Conservation (phyloP, 805 yeast species). For the Candida awuae region DNA sequence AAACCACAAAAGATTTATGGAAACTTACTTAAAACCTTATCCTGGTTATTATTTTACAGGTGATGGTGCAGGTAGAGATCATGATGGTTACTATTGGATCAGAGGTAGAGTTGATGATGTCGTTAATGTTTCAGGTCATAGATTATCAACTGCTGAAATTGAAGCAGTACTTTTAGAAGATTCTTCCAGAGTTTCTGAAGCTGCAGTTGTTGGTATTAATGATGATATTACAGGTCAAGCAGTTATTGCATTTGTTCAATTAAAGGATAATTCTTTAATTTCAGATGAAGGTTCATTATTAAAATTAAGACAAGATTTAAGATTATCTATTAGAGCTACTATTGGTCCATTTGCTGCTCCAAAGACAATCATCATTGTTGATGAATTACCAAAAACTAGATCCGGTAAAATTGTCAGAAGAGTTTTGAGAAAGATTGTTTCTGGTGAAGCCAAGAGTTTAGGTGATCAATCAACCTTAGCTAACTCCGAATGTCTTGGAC, state of each 20-base stretch:
- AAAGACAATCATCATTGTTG: constrained; percentile 68
- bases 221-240: constrained; percentile 98
- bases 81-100: constrained; percentile 96
- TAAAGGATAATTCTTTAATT: constrained; percentile 45
- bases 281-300: constrained; percentile 39
- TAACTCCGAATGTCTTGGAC: constrained; percentile 76
- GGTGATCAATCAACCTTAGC: constrained; percentile 90
- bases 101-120: constrained; percentile 98
- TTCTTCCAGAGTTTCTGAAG: constrained; percentile 65
- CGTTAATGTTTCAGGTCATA: constrained; percentile 95
- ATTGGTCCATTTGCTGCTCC: constrained; percentile 97
- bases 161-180: constrained; percentile 85
- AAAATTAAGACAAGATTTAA: constrained; percentile 62
- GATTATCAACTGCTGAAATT: constrained; percentile 96
- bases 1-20: constrained; percentile 78
- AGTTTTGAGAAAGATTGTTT: constrained; percentile 84
- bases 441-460: constrained; percentile 85
- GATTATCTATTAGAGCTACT: constrained; percentile 82
- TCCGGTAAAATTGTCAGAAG: constrained; percentile 99
- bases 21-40: constrained; percentile 89
- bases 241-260: constrained; percentile 86
- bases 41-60: constrained; percentile 94
- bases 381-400: constrained; percentile 95
- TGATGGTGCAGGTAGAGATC: constrained; percentile 97
- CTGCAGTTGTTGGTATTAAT: constrained; percentile 93